These are phyloP conservation scores for Aspergillus ostianus DNA, from an alignment of 495 filamentous ascomycete species.

Conservation along the genomic window DNA sequence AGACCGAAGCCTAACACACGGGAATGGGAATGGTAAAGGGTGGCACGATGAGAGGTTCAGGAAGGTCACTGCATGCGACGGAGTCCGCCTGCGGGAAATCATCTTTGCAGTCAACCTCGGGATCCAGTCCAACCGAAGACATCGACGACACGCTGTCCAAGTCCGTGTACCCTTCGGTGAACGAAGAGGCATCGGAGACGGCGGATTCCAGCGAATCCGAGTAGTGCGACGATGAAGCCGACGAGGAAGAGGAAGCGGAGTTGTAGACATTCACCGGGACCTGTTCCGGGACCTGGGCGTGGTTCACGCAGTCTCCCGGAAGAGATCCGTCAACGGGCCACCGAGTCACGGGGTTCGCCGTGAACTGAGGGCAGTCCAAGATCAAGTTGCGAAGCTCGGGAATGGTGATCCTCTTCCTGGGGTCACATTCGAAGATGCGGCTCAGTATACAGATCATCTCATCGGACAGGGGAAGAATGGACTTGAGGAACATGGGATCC, in stretches of 20 bases:
- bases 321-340: slow-evolving; percentile 31
- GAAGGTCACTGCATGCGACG: slow-evolving; percentile 21
- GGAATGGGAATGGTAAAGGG: slow-evolving; percentile 25
- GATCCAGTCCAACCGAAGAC: slow-evolving; percentile 36
- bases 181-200: slow-evolving; percentile 40
- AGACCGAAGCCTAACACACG: no score
- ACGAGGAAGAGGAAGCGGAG: slow-evolving; percentile 40
- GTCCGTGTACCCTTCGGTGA: slow-evolving; percentile 45
- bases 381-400: slow-evolving; percentile 77
- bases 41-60: slow-evolving; percentile 24
- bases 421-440: slow-evolving; percentile 87
- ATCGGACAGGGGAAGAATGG: slow-evolving; percentile 87
- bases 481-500: slow-evolving; percentile 83
- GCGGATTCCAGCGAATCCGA: slow-evolving; percentile 43
- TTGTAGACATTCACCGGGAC: slow-evolving; percentile 33
- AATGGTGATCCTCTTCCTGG: slow-evolving; percentile 80
- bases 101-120: slow-evolving; percentile 35
- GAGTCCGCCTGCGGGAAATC: slow-evolving; percentile 30
- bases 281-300: slow-evolving; percentile 30
- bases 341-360: slow-evolving; percentile 41
- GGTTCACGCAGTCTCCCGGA: slow-evolving; percentile 28
- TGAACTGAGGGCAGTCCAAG: slow-evolving; percentile 72
- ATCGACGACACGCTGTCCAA: slow-evolving; percentile 36
- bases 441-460: slow-evolving; percentile 87
- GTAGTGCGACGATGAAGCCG: slow-evolving; percentile 42